These are phyloP conservation scores for Aspergillus cejpii DNA, from an alignment of 2,329 filamentous ascomycete genomes.

Conservation along the genomic window DNA sequence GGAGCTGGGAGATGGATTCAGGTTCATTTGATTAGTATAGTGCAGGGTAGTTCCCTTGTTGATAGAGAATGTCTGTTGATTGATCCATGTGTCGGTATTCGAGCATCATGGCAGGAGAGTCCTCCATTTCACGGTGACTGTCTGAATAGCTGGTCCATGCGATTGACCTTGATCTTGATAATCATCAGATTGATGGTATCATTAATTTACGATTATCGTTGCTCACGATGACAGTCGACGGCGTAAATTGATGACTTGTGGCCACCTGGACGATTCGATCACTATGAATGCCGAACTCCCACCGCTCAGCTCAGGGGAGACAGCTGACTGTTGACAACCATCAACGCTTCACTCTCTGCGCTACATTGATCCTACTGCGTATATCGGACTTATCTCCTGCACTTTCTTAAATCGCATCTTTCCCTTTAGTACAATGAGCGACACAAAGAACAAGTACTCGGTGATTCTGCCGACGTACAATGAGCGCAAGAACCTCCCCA, in stretches of 20 bases:
- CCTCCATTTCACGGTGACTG: no score
- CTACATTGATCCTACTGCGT: no score
- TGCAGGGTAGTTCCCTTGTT: no score
- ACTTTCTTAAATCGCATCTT: background rate
- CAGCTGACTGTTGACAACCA: background rate
- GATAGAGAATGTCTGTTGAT: no score
- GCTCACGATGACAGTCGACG: background rate
- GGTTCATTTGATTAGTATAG: background rate
- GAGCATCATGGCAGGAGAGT: no score
- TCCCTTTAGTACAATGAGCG: conserved; percentile 26
- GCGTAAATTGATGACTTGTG: background rate
- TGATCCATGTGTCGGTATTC: background rate
- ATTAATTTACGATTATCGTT: no score
- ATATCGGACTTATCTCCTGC: background rate
- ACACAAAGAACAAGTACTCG: conserved; percentile 73
- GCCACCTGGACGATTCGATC: background rate
- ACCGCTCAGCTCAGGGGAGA: background rate
- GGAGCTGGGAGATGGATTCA: background rate
- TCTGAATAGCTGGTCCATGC: background rate
- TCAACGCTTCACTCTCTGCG: background rate
- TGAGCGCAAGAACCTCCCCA: conserved; percentile 92
- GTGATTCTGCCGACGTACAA: conserved; percentile 98
- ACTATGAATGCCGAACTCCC: background rate
- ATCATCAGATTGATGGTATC: background rate
- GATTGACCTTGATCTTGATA: no score